Evolutionary conservation across 2,329 filamentous ascomycete genomes (phyloP), one percentile per base, ranked within the genome.

Genomic region (Bipolaris zeicola): DNA sequence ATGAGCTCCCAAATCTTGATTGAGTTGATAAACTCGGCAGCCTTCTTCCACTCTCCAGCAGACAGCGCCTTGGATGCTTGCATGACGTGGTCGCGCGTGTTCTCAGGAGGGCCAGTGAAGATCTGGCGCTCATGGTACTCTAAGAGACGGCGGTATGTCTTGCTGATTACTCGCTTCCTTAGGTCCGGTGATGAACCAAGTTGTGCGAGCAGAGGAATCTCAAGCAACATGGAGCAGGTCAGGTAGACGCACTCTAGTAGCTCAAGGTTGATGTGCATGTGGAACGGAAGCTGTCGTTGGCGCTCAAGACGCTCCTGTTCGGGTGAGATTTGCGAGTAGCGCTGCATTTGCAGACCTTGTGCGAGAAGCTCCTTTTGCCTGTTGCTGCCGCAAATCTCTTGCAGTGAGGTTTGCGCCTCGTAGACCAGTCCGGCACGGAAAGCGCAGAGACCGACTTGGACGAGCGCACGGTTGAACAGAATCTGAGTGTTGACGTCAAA

Each of bases 1-100:
- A 99, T 96, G 66, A 99, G 85, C 52, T 99, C 95, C 95, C 95
- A 99, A 77, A 99, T 99, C 87, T 97, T 99, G 82, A 99, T 99
- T 73, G 89, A 91, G 82, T 95, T 92, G 78, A 99, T 93, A 78
- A 96, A 95, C 61, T 90, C 85, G 20, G 89, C 93, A 14, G 93
- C 89, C 83, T 96, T 96, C 87, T 96, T 96, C 95, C 95, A 99
- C 80, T 99, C 95, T 66, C 96, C 95, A 18, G 92, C 93, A 31
- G 95, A 94, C 60, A 99, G 85, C 49, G 95, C 93, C 82, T 98
- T 97, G 59, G 95, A 96, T 13, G 93, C 94, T 82, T 98, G 96
- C 91, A 99, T 98, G 72, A 99, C 94, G 74, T 98, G 95, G 79
- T 99, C 95, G 67, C 95, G 90, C 26, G 96, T 99, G 83, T 99